Base-by-base conservation (phyloP, 2,329 filamentous ascomycete genomes). In the Cladophialophora carrionii region DNA sequence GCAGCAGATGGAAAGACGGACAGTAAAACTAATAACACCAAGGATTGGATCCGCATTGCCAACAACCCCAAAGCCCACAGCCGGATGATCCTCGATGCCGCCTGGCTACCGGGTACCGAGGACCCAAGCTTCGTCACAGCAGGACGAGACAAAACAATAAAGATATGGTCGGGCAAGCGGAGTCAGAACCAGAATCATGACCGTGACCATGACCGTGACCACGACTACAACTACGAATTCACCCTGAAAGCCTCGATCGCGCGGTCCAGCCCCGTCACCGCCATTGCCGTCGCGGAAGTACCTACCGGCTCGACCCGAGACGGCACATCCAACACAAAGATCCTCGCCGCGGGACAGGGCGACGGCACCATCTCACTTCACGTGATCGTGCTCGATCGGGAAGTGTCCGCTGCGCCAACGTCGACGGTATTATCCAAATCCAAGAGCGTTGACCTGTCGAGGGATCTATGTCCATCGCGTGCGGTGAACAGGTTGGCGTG, bases 31-130 rank as follows among this genome's bases (percentile, higher is more conserved):
- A 12, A 12, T 3, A 34, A 74, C 3, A 59, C 66, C 17, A 74
- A 73, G 5, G 74, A 74, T 14, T 97, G 90, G 72, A 78, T 76
- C 26, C 80, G 89, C 2, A 76, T 85, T 46, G 81, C 88, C 67
- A 81, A 85, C 2, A 92, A 96, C 72, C 85, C 87, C 1, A 97
- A 96, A 78, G 94, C 91, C 0, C 95, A 99, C 76, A 84, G 90
- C 3, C 84, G 95, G 65, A 98, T 99, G 92, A 93, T 99, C 53
- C 82, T 98, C 14, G 92, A 92, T 74, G 90, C 88, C 1, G 87
- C 90, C 2, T 99, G 95, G 94, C 88, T 89, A 0, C 89, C 89
- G 1, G n/a, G 48, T 4, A 48, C 71, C 0, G 73, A 74, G 7
- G 73, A 75, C 8, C 71, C 77, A 4, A 76, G 84, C 31, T 99